These are phyloP conservation scores for Eucalyptus polybractea DNA, from an alignment of 345 rosid genomes.

Conservation along the genomic window DNA sequence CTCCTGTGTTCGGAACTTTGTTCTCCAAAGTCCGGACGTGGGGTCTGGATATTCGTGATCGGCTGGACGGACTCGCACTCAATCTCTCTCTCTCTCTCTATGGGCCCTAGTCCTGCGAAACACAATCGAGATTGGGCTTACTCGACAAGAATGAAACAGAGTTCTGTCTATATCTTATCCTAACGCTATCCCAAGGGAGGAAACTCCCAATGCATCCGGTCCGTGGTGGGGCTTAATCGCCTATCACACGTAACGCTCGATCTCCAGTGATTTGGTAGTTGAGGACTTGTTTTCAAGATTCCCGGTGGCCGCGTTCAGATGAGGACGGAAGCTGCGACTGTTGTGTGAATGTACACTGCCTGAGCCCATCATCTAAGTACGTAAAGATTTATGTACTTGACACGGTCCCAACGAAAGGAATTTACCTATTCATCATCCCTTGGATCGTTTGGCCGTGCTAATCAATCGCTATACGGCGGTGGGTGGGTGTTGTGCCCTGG, in stretches of 20 bases:
- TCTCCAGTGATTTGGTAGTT: background rate
- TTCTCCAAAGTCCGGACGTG: background rate
- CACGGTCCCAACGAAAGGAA: background rate
- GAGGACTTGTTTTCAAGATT: background rate
- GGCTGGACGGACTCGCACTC: background rate
- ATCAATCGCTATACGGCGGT: accelerated
- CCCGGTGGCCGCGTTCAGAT: background rate
- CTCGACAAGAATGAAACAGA: background rate
- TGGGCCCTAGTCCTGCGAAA: background rate
- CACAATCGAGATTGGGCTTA: background rate
- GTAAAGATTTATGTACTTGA: background rate
- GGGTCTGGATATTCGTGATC: background rate
- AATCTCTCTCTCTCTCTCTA: background rate
- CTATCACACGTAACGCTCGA: background rate
- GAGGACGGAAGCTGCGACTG: background rate
- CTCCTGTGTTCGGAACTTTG: background rate
- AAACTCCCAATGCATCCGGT: background rate
- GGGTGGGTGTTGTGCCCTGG: background rate
- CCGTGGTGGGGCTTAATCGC: background rate
- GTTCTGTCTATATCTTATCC: background rate
- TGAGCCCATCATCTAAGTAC: background rate
- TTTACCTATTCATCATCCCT: background rate
- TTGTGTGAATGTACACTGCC: background rate
- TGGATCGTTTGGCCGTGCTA: background rate
- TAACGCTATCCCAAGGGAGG: background rate